Evolutionary conservation across 1,284 basidiomycete species (phyloP), one percentile per base, ranked within the genome.

Genomic region (Moesziomyces sp.): DNA sequence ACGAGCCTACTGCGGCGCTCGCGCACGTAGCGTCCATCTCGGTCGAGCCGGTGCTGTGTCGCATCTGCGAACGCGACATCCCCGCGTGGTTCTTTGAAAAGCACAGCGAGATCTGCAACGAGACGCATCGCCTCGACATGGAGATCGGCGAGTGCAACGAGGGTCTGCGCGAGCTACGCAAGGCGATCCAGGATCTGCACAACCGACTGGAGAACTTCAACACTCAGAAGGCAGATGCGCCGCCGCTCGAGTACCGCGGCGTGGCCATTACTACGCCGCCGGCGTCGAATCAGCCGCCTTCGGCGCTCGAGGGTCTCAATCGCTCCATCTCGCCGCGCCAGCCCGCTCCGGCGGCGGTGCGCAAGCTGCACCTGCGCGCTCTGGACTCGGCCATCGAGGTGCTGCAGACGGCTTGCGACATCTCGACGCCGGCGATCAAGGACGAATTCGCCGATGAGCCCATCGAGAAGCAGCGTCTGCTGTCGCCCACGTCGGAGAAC

Each of bases 11-110:
- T 23, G 59, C 62, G 0, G 49, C 58, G 10, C 74, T 76, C 18
- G 73, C 76, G 10, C 73, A 78, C 42, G 73, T 71, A 5, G 70
- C 77, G 8, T 80, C 76, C 38, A 72, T 82, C 56, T 76, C 77
- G 16, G 78, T 89, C 24, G 90, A 94, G 75, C 91, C 90, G n/a
- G 91, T 99, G 43, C 88, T 99, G 19, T 99, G 97, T 86, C 93
- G 97, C 49, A 99, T 99, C 74, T 99, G 97, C 87, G 97, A 99
- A 86, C 90, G 92, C 79, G 91, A 93, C 79, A 92, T 99, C 57
- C 95, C 97, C 2, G 92, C 96, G 62, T 99, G 97, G 95, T 99
- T 96, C 87, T 99, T 99, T 83, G 97, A 98, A 86, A 98, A 98
- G 87, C 97, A 99, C 87, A 98, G 95, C 87, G 97, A 99, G 86